Percentiles rank a stretch among this genome's conserved stretches.
Conservation (phyloP, 768 basidiomycete species). For the Collybiopsis confluens region DNA sequence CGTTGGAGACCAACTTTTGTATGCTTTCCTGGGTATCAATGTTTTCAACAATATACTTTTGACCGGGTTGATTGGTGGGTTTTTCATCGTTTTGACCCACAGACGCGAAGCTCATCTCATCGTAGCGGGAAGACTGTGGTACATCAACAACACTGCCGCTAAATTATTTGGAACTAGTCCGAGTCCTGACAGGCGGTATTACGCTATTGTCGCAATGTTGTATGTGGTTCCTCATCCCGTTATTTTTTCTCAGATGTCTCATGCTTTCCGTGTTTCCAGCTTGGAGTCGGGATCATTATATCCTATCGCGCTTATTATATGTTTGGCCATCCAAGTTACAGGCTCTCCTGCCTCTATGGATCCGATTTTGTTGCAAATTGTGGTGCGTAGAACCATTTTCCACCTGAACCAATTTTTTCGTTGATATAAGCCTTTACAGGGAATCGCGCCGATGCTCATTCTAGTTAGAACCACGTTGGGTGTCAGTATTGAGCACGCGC, state of each 20-base stretch:
- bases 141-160: background rate
- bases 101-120: background rate
- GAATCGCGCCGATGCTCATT: slow-evolving; percentile 4
- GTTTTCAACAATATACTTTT: slow-evolving; percentile 4
- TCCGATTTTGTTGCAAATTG: background rate
- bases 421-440: background rate
- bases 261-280: background rate
- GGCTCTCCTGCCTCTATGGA: slow-evolving; percentile 1
- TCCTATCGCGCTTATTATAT: slow-evolving; percentile 5
- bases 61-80: slow-evolving; percentile 4
- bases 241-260: background rate
- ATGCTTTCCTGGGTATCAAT: slow-evolving; percentile 6
- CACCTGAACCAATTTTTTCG: background rate
- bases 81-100: background rate
- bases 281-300: slow-evolving; percentile 6
- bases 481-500: slow-evolving; percentile 1
- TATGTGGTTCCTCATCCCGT: background rate
- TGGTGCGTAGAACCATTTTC: background rate
- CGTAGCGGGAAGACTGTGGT: slow-evolving; percentile 6
- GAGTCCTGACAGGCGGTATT: background rate
- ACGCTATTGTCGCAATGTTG: slow-evolving; percentile 5
- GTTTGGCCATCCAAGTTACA: slow-evolving; percentile 1
- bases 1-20: slow-evolving; percentile 1
- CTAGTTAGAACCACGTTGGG: background rate
- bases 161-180: background rate